Evolutionary conservation across 306 rosid genomes (phyloP), one percentile per base, ranked within the genome.

Genomic region (Ziziphus jujuba): DNA sequence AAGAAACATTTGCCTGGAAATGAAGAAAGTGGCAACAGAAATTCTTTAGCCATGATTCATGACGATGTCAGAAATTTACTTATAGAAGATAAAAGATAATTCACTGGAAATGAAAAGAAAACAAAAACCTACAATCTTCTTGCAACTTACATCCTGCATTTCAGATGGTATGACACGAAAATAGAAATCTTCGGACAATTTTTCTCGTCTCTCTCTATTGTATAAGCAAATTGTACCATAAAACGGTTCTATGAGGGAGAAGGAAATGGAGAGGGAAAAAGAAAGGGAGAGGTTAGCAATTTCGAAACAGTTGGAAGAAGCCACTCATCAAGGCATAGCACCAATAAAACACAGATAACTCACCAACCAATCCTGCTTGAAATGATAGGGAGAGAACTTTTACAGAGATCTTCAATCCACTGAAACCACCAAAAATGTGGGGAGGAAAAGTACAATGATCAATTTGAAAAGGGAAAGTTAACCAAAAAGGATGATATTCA

Each of bases 121-220:
- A 56, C 61, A 47, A 56, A 17, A 16, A 11, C 51, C 25, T 0
- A 72, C 19, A 43, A 40, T 11, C 7, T 22, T 34, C 36, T 33
- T 33, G 54, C 61, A 55, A 64, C 98, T 88, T 84, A 93, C 99
- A 80, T 87, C 88, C 82, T 73, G 95, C 61, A 69, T 70, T 84
- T 90, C 97, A 50, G 89, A 77, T 15, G 96, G 92, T 72, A 57
- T 67, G 72, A 90, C 69, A 56, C 66, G 90, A 77, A 90, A 93
- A 88, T 84, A 77, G 72, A 83, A 93, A 79, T 93, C 99, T 79
- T 93, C 99, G 15, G 99, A 93, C 74, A 93, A 77, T 66, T 93
- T 93, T 75, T 93, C 99, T 80, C 96, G 85, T 77, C 95, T 85
- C 83, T 93, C 99, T 82, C 86, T 88, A 80, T 93, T 93, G 84